phyloP scores from a whole-genome alignment of 352 stramenopile species.

The Phytophthora brassicae region DNA sequence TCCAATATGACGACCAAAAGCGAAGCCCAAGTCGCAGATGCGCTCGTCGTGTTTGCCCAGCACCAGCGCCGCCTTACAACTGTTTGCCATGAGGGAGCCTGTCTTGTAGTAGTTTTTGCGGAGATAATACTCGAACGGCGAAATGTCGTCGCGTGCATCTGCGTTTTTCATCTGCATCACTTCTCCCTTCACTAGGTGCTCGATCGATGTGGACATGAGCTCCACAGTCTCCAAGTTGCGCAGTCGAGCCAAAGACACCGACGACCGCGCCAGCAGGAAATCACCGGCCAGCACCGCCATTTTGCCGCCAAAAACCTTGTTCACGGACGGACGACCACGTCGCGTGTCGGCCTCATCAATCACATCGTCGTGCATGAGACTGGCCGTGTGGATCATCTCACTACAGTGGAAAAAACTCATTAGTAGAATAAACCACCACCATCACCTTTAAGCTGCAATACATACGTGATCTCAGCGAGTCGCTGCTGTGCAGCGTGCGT shows the following conservation, averaged over 20 bases:
- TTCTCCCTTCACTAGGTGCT: slow-evolving; percentile 98
- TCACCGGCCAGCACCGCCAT: slow-evolving; percentile 98
- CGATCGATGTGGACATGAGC: slow-evolving; percentile 97
- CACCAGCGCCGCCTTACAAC: slow-evolving; percentile 91
- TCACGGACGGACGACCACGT: slow-evolving; percentile 92
- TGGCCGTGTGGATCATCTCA: slow-evolving; percentile 99
- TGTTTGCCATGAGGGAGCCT: slow-evolving; percentile 98
- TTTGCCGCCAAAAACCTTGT: slow-evolving; percentile 98
- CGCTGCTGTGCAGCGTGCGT: slow-evolving; percentile 72
- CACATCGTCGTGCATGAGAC: slow-evolving; percentile 98
- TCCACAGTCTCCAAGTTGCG: slow-evolving; percentile 96
- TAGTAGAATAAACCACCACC: slow-evolving; percentile 1
- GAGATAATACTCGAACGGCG: slow-evolving; percentile 95
- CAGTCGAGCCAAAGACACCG: slow-evolving; percentile 93
- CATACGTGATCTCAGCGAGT: slow-evolving; percentile 85
- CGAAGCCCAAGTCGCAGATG: slow-evolving; percentile 90
- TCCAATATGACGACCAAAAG: slow-evolving; percentile 97
- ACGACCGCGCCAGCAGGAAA: slow-evolving; percentile 96
- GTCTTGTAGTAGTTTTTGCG: slow-evolving; percentile 99
- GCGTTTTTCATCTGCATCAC: slow-evolving; percentile 99
- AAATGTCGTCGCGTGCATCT: slow-evolving; percentile 60
- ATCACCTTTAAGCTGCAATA: slow-evolving; percentile 3
- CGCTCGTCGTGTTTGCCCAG: slow-evolving; percentile 90
- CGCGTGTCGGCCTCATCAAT: slow-evolving; percentile 98
- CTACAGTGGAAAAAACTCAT: slow-evolving; percentile 25